phyloP scores from a whole-genome alignment of 2,329 filamentous ascomycete genomes.

The Myriosclerotinia scirpicola region DNA sequence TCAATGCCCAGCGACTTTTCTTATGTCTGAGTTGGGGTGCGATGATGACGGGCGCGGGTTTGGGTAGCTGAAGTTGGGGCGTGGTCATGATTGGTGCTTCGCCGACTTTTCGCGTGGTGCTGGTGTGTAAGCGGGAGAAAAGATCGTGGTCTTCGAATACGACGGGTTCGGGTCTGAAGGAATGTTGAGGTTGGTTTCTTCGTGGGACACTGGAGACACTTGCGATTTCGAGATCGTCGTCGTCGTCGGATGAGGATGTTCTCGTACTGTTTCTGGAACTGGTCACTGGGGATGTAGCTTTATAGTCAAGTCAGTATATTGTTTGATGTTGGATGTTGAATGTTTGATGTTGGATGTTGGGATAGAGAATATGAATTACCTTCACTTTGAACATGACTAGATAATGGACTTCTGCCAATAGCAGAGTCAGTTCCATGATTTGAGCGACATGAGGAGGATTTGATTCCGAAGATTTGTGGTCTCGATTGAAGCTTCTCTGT shows the following conservation, averaged over 20 bases:
- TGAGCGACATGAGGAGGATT: conserved; percentile 30
- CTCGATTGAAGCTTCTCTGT: conserved; percentile 15
- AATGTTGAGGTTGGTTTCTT: conserved; percentile 19
- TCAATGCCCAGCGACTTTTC: background rate
- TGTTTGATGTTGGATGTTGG: background rate
- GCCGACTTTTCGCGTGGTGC: conserved; percentile 39
- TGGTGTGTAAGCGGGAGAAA: conserved; percentile 40
- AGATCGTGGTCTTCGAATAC: conserved; percentile 36
- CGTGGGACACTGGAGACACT: conserved; percentile 5
- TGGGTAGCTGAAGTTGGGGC: background rate
- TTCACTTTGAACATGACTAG: conserved; percentile 32
- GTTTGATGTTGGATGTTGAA: no score
- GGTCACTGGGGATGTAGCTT: conserved; percentile 32
- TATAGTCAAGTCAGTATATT: conserved; percentile 9
- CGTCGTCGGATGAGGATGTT: conserved; percentile 18
- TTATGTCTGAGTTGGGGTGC: background rate
- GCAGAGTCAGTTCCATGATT: conserved; percentile 35
- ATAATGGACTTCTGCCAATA: conserved; percentile 34
- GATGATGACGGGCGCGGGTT: background rate
- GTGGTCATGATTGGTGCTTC: conserved; percentile 34
- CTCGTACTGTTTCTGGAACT: conserved; percentile 35
- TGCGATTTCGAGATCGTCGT: conserved; percentile 36
- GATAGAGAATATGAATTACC: conserved; percentile 28
- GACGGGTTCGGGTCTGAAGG: conserved; percentile 31
- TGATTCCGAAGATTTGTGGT: conserved; percentile 22